Evolutionary conservation across 1,284 basidiomycete species (phyloP), one percentile per base, ranked within the genome.

Genomic region (Ceratobasidium sp.): DNA sequence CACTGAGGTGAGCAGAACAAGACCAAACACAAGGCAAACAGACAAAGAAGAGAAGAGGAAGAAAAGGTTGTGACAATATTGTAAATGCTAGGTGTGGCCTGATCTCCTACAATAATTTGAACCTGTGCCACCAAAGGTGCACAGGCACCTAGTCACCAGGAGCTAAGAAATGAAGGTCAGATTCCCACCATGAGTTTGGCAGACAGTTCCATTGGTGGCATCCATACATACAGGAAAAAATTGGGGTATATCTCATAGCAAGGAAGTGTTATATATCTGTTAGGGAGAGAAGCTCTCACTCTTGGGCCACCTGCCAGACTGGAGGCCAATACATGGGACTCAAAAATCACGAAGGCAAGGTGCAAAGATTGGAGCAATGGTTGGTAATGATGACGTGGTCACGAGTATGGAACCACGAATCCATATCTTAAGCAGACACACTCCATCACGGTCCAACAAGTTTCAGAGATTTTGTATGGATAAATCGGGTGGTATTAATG

Each of bases 51-150:
- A n/a, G n/a, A n/a, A n/a, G n/a, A n/a, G n/a, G n/a, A n/a, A n/a
- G n/a, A n/a, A n/a, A n/a, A n/a, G n/a, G n/a, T n/a, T n/a, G n/a
- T n/a, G n/a, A n/a, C n/a, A n/a, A n/a, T n/a, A 93, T 96, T 65
- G 98, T 85, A 78, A 95, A 96, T 3, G 94, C 89, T 20, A 98
- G 85, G 77, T 98, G 89, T 0, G 96, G 96, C 95, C 95, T 97
- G 45, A 47, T 38, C 42, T 58, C 40, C 56, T 58, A 43, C 3
- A 43, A 25, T 29, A 43, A 40, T 35, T 27, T 49, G 40, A 69
- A 43, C 13, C 65, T 47, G 7, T 32, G 38, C 17, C 8, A 40
- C 38, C 38, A 8, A 12, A 12, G 12, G 49, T 35, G 47, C 45
- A 40, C 54, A 31, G 5, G n/a, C 67, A 54, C 3, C 3, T 10